These are phyloP conservation scores for Bocquillonia castaneifolia DNA, from an alignment of 441 rosid genomes.

Conservation along the genomic window DNA sequence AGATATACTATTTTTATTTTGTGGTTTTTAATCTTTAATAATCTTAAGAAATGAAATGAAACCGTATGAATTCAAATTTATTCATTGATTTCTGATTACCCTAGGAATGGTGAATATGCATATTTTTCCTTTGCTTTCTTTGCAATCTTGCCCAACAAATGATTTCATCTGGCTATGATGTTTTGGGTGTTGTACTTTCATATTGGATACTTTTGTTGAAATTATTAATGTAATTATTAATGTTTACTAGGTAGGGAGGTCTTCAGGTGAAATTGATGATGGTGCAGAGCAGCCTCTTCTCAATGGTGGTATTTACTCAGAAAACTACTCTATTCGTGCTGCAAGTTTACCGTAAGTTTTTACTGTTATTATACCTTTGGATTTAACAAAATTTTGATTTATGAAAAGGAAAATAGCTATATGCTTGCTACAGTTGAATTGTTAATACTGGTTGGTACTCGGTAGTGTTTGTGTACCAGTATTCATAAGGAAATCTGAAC, in stretches of 20 bases:
- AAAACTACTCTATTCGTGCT: constrained; percentile 57
- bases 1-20: background rate
- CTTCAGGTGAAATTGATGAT: constrained; percentile 58
- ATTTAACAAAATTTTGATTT: background rate
- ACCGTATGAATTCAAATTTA: background rate
- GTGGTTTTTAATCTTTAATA: background rate
- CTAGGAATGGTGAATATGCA: too few species aligned
- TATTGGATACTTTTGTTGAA: too few species aligned
- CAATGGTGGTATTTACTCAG: constrained; percentile 43
- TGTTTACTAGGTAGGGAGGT: constrained; percentile 46
- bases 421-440: background rate
- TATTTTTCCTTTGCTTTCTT: background rate
- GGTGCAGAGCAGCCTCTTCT: constrained; percentile 59
- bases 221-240: too few species aligned
- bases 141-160: background rate
- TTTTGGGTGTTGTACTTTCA: too few species aligned
- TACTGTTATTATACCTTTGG: background rate
- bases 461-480: background rate
- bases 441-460: background rate
- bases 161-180: background rate
- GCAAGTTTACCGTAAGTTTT: constrained; percentile 69
- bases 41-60: background rate
- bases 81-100: background rate
- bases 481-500: background rate
- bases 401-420: background rate